Base-by-base conservation (phyloP, 441 rosid species). In the Brassica balearica region DNA sequence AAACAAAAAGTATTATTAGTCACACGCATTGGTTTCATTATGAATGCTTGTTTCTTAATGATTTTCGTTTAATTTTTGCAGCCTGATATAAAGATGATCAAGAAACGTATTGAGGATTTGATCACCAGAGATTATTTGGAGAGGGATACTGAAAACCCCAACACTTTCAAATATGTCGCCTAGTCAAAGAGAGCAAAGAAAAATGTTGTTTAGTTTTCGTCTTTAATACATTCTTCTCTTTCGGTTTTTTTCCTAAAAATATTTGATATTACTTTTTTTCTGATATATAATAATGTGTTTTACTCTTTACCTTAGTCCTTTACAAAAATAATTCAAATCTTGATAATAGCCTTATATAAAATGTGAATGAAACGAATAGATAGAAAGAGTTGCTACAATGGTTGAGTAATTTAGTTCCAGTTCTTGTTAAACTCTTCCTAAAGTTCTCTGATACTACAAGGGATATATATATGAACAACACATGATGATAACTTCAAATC, bases 21-120 rank as follows among this genome's bases (percentile, higher is more conserved):
- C 51, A 58, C 20, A 14, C 58, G 7, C n/a, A 15, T 41, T 11
- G 22, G 17, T 12, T 66, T 8, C 11, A 62, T 62, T 36, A 59
- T 59, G 29, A 58, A 25, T 11, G 27, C 27, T 25, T 25, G 1
- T 9, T 72, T 62, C 2, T 63, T 11, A 48, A 61, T 58, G 29
- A 6, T 17, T 63, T 17, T 34, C 8, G 20, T 55, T 12, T n/a
- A 12, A 0, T 27, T 34, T 46, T 61, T 48, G 64, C 55, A 76
- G 73, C 98, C 98, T 76, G 97, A 93, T 83, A 86, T 92, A 15
- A 96, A 92, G 82, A 89, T 90, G 2, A 93, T 93, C 60, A 96
- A 92, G 89, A 92, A 92, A 84, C 79, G 96, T 32, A 93, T 91
- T 62, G 98, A 96, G 77, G 94, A 96, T 76, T 77, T 93, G 71